These are phyloP conservation scores for Termitomyces sp. DNA, from an alignment of 768 basidiomycete genomes.

Conservation along the genomic window DNA sequence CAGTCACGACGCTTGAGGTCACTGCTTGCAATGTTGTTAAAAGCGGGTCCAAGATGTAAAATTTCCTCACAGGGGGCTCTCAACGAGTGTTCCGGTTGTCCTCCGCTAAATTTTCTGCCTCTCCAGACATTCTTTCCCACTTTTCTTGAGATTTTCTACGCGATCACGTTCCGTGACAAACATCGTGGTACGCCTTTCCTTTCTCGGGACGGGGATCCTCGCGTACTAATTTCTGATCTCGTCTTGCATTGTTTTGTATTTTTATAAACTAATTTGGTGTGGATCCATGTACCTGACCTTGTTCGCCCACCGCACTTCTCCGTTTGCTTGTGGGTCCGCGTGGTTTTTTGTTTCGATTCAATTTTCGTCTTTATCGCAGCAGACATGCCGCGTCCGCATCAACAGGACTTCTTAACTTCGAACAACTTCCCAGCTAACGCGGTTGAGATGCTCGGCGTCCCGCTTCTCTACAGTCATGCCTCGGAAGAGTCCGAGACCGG, in stretches of 20 bases:
- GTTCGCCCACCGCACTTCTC: not conserved
- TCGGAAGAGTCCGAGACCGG: constrained; percentile 14
- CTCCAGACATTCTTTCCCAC: not conserved
- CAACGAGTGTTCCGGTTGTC: constrained; percentile 1
- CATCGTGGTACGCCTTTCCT: constrained; percentile 12
- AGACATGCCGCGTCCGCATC: constrained; percentile 11
- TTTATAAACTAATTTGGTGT: not conserved
- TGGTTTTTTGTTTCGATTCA: constrained; percentile 2
- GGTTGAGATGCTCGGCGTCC: constrained; percentile 9
- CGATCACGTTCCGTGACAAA: constrained; percentile 15
- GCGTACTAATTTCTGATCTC: constrained; percentile 9
- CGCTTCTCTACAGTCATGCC: constrained; percentile 11
- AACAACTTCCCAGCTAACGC: not conserved
- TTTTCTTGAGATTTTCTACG: constrained; percentile 3
- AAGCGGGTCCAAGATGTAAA: constrained; percentile 7
- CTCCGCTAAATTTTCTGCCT: not conserved
- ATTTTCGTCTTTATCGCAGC: constrained; percentile 7
- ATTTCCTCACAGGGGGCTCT: constrained; percentile 12
- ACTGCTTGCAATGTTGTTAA: constrained; percentile 12
- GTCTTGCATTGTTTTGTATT: constrained; percentile 3
- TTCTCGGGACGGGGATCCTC: constrained; percentile 10
- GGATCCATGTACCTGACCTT: constrained; percentile 9
- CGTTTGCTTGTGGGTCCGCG: constrained; percentile 12
- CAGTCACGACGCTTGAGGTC: constrained; percentile 10
- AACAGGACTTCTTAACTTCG: constrained; percentile 6